Percentiles rank a stretch among this genome's conserved stretches.
Conservation (phyloP, 768 basidiomycete genomes). For the Suillus discolor region DNA sequence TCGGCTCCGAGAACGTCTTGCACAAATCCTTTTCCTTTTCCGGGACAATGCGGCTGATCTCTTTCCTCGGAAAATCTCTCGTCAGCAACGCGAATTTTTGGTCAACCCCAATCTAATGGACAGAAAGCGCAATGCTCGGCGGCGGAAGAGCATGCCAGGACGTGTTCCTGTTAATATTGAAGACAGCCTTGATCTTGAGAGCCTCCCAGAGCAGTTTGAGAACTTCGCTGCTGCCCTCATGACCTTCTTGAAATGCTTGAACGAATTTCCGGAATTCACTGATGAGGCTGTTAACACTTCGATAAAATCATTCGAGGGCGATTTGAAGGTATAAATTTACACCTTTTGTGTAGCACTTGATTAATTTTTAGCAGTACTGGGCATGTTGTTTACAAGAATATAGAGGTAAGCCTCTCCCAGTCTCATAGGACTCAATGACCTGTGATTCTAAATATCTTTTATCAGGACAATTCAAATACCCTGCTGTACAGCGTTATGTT, state of each 20-base stretch:
- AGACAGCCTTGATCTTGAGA: constrained; percentile 54
- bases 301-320: constrained; percentile 66
- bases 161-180: constrained; percentile 23
- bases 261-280: constrained; percentile 79
- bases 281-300: constrained; percentile 75
- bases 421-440: background rate
- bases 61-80: constrained; percentile 67
- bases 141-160: constrained; percentile 27
- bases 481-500: constrained; percentile 72
- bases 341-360: background rate
- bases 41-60: constrained; percentile 75
- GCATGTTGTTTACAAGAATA: constrained; percentile 71
- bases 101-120: constrained; percentile 33
- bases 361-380: constrained; percentile 58
- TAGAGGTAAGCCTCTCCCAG: constrained; percentile 40
- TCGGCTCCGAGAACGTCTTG: constrained; percentile 68
- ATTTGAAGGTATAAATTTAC: constrained; percentile 54
- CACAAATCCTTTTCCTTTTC: constrained; percentile 70
- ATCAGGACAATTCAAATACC: constrained; percentile 70
- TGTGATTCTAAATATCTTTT: constrained; percentile 6
- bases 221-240: constrained; percentile 64
- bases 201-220: constrained; percentile 67
- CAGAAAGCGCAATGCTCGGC: constrained; percentile 22
- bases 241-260: constrained; percentile 69
- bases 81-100: constrained; percentile 40